phyloP scores from a whole-genome alignment of 2,329 filamentous ascomycete species.

The Xenosphaeropsis pyriputrescens region DNA sequence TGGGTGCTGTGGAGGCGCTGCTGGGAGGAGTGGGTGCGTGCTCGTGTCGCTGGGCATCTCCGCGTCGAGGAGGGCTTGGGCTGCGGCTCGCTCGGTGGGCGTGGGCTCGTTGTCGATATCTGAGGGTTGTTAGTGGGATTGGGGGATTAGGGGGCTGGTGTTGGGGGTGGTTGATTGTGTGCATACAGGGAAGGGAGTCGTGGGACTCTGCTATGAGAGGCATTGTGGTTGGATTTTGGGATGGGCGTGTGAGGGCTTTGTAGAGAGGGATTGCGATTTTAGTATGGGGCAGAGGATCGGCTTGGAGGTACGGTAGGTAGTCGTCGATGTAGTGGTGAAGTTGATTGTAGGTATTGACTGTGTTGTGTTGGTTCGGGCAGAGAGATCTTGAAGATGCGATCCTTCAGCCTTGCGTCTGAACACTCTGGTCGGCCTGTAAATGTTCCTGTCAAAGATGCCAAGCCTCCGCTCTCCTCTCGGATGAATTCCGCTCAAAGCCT shows the following conservation, averaged over 20 bases:
- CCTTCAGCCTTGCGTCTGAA: no score
- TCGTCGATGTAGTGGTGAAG: no score
- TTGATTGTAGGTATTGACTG: no score
- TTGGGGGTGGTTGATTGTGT: neutral
- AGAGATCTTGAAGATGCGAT: no score
- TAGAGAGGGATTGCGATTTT: no score
- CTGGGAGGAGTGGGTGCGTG: constrained; percentile 38
- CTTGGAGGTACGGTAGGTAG: no score
- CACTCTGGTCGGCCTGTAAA: no score
- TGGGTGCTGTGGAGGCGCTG: neutral
- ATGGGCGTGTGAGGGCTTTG: neutral
- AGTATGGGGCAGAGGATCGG: no score
- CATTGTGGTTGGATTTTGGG: constrained; percentile 8
- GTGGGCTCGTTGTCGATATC: constrained; percentile 71
- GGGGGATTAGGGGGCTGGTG: neutral
- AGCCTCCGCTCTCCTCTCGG: no score
- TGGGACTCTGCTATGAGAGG: constrained; percentile 12
- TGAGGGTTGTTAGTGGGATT: constrained; percentile 20
- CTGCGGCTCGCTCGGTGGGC: constrained; percentile 43
- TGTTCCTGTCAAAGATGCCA: no score
- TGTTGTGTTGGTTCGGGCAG: no score
- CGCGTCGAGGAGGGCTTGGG: constrained; percentile 52
- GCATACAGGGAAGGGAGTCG: constrained; percentile 12
- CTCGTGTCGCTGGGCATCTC: constrained; percentile 32
- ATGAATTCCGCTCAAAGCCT: no score